These are phyloP conservation scores for Rostrohypoxylon terebratum DNA, from an alignment of 495 filamentous ascomycete genomes.

Conservation along the genomic window DNA sequence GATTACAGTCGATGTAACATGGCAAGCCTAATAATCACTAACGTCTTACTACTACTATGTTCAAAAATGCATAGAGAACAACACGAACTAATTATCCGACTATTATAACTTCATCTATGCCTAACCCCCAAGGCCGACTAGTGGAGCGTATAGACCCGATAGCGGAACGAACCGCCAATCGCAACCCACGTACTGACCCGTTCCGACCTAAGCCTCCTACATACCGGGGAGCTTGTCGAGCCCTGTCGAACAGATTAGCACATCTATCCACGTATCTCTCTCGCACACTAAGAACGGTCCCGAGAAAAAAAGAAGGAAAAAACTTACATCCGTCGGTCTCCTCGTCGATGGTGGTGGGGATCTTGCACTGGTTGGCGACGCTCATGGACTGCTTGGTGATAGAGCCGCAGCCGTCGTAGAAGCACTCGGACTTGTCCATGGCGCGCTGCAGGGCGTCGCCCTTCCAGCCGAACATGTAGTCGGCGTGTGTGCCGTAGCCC, in stretches of 20 bases:
- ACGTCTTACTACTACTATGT: neutral
- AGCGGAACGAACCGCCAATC: neutral
- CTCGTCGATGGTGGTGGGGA: constrained; percentile 56
- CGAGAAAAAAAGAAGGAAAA: too few relatives aligned
- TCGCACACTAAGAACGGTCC: too few relatives aligned
- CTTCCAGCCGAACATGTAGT: constrained; percentile 62
- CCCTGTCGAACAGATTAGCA: neutral
- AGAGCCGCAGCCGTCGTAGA: constrained; percentile 60
- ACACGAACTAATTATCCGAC: neutral
- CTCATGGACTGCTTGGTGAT: constrained; percentile 58
- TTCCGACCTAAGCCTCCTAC: neutral
- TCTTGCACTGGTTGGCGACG: constrained; percentile 57
- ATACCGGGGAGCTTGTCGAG: constrained; percentile 9
- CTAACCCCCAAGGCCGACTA: neutral
- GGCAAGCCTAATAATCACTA: neutral
- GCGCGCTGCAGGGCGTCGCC: constrained; percentile 57
- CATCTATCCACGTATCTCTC: too few relatives aligned
- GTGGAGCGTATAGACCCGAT: neutral
- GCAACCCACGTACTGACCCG: neutral
- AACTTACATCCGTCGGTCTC: constrained; percentile 61
- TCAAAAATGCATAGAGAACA: neutral
- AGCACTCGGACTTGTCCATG: constrained; percentile 58
- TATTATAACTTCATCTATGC: neutral
- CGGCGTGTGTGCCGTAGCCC: constrained; percentile 61
- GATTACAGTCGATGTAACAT: neutral